These are phyloP conservation scores for Chenopodium berlandieri DNA, from an alignment of 148 eudicot species.

Conservation along the genomic window DNA sequence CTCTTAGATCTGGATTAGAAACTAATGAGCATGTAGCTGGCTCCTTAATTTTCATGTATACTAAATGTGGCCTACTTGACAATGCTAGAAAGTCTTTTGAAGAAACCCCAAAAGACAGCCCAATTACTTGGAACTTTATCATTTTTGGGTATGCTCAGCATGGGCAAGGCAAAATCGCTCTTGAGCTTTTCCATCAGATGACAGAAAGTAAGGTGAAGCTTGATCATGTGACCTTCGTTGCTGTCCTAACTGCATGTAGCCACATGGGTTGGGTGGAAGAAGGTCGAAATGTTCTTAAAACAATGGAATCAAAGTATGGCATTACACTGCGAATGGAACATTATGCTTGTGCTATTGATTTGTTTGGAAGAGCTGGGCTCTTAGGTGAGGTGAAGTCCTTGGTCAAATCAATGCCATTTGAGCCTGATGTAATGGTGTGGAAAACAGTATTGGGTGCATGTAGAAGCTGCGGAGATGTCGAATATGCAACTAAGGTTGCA, in stretches of 20 bases:
- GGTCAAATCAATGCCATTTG: slow-evolving; percentile 59
- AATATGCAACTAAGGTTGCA: slow-evolving; percentile 52
- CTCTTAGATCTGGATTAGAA: slow-evolving; percentile 45
- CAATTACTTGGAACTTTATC: slow-evolving; percentile 69
- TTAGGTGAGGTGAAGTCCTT: slow-evolving; percentile 50
- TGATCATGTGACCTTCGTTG: slow-evolving; percentile 73
- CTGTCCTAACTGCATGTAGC: slow-evolving; percentile 70
- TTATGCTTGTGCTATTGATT: slow-evolving; percentile 68
- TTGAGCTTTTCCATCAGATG: slow-evolving; percentile 59
- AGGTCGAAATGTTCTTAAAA: slow-evolving; percentile 45
- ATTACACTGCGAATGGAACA: slow-evolving; percentile 66
- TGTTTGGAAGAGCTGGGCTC: slow-evolving; percentile 66
- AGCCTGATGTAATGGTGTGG: slow-evolving; percentile 75
- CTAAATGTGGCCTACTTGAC: slow-evolving; percentile 61
- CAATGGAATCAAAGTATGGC: slow-evolving; percentile 51
- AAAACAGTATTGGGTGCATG: slow-evolving; percentile 64
- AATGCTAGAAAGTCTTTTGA: slow-evolving; percentile 61
- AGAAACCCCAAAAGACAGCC: slow-evolving; percentile 40
- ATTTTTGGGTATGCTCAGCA: slow-evolving; percentile 77
- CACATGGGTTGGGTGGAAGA: slow-evolving; percentile 69
- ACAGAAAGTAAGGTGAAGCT: slow-evolving; percentile 33
- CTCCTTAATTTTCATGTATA: slow-evolving; percentile 62
- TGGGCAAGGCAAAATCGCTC: slow-evolving; percentile 54
- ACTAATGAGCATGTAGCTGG: slow-evolving; percentile 61
- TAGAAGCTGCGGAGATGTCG: slow-evolving; percentile 56